Conservation (phyloP, 2,329 filamentous ascomycete species). For the Biscogniauxia sp. region DNA sequence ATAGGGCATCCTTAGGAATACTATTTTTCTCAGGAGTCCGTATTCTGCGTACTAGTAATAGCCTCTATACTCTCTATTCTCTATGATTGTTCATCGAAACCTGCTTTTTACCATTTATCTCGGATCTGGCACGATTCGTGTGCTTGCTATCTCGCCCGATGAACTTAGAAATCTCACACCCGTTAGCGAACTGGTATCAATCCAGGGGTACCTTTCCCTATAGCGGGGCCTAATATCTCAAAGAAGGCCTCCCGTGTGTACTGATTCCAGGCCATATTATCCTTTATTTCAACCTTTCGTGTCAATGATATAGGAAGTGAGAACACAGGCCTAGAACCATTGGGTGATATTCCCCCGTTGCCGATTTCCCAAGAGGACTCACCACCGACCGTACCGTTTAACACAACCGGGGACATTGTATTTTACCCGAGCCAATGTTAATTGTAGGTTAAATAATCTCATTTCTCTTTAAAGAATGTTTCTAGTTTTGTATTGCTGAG, state of each 20-base stretch:
- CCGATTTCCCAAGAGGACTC: slow-evolving; percentile 38
- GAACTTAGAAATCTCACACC: slow-evolving; percentile 20
- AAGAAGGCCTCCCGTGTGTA: slow-evolving; percentile 23
- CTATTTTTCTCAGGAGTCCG: background rate
- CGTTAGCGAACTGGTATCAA: slow-evolving; percentile 21
- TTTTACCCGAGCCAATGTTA: slow-evolving; percentile 39
- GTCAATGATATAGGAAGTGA: slow-evolving; percentile 10
- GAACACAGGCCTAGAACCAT: slow-evolving; percentile 2
- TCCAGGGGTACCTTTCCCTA: slow-evolving; percentile 28
- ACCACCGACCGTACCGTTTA: slow-evolving; percentile 39
- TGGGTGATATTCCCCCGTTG: slow-evolving; percentile 25
- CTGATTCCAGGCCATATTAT: slow-evolving; percentile 21
- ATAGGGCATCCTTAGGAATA: background rate
- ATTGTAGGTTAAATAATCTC: background rate
- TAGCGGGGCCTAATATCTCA: slow-evolving; percentile 24
- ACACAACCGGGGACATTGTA: slow-evolving; percentile 40
- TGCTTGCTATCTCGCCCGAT: slow-evolving; percentile 23
- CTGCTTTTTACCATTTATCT: slow-evolving; percentile 36
- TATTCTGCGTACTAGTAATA: background rate
- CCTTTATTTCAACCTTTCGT: slow-evolving; percentile 23
- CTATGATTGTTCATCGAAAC: slow-evolving; percentile 17
- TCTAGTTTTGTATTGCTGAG: background rate
- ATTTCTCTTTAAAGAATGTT: background rate
- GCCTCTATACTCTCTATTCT: slow-evolving; percentile 12
- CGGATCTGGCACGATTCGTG: slow-evolving; percentile 26